phyloP scores from a whole-genome alignment of 169 alveolate species.

The Eimeria maxima region DNA sequence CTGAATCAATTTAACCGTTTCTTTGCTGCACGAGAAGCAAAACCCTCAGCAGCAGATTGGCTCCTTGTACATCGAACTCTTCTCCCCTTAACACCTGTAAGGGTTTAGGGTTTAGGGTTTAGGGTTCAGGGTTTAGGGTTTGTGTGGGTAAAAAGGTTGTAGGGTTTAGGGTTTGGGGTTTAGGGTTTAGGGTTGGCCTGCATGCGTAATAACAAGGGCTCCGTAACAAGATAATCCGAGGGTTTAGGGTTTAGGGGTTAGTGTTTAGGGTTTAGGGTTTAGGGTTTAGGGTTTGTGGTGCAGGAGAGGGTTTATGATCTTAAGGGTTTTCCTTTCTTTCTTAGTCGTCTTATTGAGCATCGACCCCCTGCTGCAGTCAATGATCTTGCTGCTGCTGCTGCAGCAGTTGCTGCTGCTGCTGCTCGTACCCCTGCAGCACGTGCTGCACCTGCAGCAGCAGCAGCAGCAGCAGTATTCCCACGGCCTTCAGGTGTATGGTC shows the following conservation, averaged over 20 bases:
- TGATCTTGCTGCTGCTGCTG: background rate
- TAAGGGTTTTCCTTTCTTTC: background rate
- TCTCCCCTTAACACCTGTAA: background rate
- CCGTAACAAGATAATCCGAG: background rate
- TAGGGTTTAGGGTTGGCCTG: background rate
- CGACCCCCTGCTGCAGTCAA: background rate
- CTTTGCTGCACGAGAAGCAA: background rate
- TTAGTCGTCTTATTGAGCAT: background rate
- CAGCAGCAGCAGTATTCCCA: background rate
- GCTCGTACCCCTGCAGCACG: background rate
- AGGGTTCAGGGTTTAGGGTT: constrained; percentile 9
- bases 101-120: background rate
- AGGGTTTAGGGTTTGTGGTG: too few relatives aligned
- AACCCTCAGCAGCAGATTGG: constrained; percentile 24
- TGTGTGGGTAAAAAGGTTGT: too few relatives aligned
- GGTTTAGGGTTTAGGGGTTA: background rate
- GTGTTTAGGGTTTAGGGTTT: background rate
- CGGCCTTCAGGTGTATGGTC: constrained; percentile 28
- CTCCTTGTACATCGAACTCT: background rate
- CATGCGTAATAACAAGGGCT: too few relatives aligned
- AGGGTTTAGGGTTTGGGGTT: background rate
- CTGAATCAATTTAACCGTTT: background rate
- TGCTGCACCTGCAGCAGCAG: background rate
- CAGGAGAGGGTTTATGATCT: background rate
- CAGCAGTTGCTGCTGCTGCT: background rate